Conservation (phyloP, 495 filamentous ascomycete genomes). For the Penicillium salamii region DNA sequence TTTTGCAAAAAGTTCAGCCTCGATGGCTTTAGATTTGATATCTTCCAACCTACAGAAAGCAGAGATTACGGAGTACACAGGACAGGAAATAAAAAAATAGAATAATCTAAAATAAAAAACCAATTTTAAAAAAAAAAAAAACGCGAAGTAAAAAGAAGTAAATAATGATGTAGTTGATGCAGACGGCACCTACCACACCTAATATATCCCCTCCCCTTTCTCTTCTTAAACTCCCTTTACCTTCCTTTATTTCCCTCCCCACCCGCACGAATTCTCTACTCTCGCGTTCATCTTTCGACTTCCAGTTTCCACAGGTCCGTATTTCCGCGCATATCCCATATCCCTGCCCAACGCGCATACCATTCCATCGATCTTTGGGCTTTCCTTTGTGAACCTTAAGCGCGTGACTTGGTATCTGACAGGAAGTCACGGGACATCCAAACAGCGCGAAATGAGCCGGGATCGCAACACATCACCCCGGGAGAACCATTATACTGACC, state of each 20-base stretch:
- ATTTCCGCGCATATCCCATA: not conserved
- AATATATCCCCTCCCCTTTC: conserved; percentile 12
- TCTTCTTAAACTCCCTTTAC: conserved; percentile 8
- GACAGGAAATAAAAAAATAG: not conserved
- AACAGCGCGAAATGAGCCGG: not conserved
- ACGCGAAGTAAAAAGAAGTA: conserved; percentile 4
- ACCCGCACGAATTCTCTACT: not conserved
- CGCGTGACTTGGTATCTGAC: not conserved
- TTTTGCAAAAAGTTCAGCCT: no score
- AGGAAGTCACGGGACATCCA: not conserved
- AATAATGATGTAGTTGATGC: conserved; percentile 23
- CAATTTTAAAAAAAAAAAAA: not conserved
- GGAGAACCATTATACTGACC: not conserved
- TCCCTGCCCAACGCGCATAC: not conserved
- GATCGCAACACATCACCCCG: not conserved
- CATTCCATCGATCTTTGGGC: not conserved
- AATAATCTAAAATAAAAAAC: not conserved
- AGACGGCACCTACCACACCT: conserved; percentile 31
- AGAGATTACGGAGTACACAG: no score
- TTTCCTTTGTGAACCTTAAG: not conserved
- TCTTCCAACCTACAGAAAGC: no score
- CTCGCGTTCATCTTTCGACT: not conserved
- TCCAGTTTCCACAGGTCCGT: not conserved
- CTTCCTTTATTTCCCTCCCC: conserved; percentile 6
- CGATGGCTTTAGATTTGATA: no score